Evolutionary conservation across 2,329 filamentous ascomycete species (phyloP).

Genomic region (Endothia cerciana): DNA sequence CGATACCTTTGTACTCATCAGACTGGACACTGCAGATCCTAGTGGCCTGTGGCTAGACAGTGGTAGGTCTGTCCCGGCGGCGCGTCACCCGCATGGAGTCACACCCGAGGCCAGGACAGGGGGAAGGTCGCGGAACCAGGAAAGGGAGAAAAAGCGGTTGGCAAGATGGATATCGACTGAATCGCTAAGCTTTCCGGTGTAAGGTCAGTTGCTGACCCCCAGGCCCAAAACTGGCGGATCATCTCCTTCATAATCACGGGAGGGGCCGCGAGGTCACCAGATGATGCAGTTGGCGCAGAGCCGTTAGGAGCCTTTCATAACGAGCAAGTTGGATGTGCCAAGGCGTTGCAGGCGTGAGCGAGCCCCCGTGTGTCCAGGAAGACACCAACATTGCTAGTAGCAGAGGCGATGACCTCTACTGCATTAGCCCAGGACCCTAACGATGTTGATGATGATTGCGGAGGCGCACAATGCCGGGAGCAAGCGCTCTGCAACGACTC

Average conservation of each 20-base stretch:
- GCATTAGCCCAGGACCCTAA: not conserved
- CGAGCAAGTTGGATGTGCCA: slow-evolving; percentile 5
- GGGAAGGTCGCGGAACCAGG: not conserved
- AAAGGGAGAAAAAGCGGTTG: not conserved
- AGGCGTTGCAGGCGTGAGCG: not conserved
- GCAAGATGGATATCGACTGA: not conserved
- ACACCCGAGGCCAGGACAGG: not conserved
- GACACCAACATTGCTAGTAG: not conserved
- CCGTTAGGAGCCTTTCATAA: slow-evolving; percentile 1
- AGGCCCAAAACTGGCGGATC: not conserved
- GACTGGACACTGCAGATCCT: not conserved
- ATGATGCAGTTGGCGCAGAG: slow-evolving; percentile 3
- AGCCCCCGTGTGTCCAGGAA: slow-evolving; percentile 6
- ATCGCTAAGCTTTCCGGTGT: not conserved
- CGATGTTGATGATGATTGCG: not conserved
- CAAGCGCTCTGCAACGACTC: not conserved
- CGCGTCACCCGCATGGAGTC: not conserved
- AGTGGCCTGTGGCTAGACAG: not conserved
- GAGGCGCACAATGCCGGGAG: not conserved
- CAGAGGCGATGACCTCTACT: not conserved
- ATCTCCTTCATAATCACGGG: not conserved
- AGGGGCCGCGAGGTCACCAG: slow-evolving; percentile 1
- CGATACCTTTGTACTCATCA: not conserved
- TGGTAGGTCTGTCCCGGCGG: not conserved
- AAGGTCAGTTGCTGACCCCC: slow-evolving; percentile 1